phyloP scores from a whole-genome alignment of 2,329 filamentous ascomycete genomes.

The Chrysoporthe puriensis region DNA sequence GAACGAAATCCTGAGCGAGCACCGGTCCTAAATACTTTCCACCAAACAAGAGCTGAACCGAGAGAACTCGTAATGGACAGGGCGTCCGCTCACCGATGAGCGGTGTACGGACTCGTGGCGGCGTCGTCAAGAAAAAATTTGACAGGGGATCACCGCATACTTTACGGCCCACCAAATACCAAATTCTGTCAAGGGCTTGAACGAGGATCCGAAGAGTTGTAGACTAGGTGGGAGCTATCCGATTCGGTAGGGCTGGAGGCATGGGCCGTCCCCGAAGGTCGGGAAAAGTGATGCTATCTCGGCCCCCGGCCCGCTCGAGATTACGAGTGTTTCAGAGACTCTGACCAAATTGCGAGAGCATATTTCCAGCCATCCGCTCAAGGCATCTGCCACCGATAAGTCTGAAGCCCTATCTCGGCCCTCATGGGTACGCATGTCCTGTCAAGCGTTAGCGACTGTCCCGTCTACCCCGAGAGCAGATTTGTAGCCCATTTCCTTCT shows the following conservation, averaged over 20 bases:
- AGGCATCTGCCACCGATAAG: neutral
- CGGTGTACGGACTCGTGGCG: conserved; percentile 25
- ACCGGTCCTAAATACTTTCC: conserved; percentile 21
- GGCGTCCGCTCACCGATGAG: conserved; percentile 22
- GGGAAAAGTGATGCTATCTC: conserved; percentile 4
- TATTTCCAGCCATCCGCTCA: neutral
- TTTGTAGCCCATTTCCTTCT: neutral
- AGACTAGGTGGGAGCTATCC: neutral
- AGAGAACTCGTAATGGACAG: conserved; percentile 21
- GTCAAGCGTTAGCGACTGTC: neutral
- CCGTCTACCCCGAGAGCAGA: neutral
- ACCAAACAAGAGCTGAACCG: conserved; percentile 6
- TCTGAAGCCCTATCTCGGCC: neutral
- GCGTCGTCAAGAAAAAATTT: neutral
- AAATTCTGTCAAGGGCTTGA: neutral
- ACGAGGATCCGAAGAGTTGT: neutral
- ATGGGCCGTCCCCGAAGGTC: neutral
- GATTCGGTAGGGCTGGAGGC: conserved; percentile 4
- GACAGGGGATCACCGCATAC: conserved; percentile 18
- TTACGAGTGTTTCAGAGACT: conserved; percentile 14
- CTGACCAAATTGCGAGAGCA: neutral
- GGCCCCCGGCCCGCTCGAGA: conserved; percentile 4
- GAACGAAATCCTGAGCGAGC: conserved; percentile 13
- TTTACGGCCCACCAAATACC: neutral
- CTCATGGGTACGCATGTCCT: neutral